Evolutionary conservation across 108 stramenopile genomes (phyloP).

Genomic region (Chaetoceros muelleri): DNA sequence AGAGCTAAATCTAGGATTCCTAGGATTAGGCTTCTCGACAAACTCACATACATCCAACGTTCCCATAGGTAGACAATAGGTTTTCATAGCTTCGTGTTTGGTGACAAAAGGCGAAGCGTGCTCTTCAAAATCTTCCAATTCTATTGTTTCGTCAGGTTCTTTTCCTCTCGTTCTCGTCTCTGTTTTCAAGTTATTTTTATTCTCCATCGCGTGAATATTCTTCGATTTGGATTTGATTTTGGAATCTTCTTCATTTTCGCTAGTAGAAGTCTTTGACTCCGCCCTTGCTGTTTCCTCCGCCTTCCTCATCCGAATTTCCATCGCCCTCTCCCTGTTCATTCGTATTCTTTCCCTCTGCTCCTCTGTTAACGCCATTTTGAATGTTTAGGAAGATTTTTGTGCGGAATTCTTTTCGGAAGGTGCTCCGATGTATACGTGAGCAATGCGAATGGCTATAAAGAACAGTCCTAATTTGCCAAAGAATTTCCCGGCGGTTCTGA

Average conservation of each 20-base stretch:
- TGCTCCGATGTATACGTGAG: conserved; percentile 62
- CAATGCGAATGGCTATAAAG: conserved; percentile 54
- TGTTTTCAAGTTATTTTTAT: conserved; percentile 5
- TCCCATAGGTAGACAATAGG: conserved; percentile 70
- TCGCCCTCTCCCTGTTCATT: conserved; percentile 57
- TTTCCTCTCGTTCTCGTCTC: conserved; percentile 2
- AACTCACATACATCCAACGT: conserved; percentile 65
- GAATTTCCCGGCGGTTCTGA: conserved; percentile 7
- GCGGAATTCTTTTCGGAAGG: conserved; percentile 21
- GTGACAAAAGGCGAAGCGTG: conserved; percentile 53
- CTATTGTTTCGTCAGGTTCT: conserved; percentile 4
- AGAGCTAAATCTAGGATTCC: conserved; percentile 38
- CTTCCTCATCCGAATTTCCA: conserved; percentile 44
- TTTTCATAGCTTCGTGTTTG: conserved; percentile 55
- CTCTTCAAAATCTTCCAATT: conserved; percentile 64
- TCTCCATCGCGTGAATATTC: not conserved
- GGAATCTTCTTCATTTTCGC: not conserved
- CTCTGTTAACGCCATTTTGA: conserved; percentile 45
- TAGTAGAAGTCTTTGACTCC: conserved; percentile 6
- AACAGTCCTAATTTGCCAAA: conserved; percentile 65
- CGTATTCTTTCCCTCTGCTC: conserved; percentile 66
- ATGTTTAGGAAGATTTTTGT: conserved; percentile 9
- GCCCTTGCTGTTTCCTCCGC: conserved; percentile 17
- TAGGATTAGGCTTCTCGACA: conserved; percentile 53
- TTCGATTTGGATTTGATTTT: not conserved